Base-by-base conservation (phyloP, 2,329 filamentous ascomycete species). In the Calcarisporium arbuscula region DNA sequence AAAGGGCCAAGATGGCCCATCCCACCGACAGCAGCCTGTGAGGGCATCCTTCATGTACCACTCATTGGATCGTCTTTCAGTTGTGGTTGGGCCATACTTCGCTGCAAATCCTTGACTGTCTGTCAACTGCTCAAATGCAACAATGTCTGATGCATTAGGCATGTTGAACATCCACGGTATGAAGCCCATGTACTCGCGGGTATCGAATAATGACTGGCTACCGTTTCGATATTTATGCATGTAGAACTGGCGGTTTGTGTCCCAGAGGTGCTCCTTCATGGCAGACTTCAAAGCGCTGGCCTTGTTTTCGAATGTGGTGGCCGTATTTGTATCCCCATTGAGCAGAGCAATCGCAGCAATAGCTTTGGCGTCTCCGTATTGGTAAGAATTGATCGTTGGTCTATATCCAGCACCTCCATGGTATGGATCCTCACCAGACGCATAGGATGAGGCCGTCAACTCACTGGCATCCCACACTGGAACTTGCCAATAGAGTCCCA, bases 1-100 rank as follows among this genome's bases (percentile, higher is more conserved):
- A 40, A 57, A 68, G 4, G 64, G 64, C 64, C 64, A 68, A n/a
- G 58, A 62, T 40, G 61, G 60, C 2, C 64, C 64, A 34, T 67
- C 55, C 64, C 64, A 68, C 33, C 53, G 57, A 40, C 62, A 67
- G 36, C 62, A 46, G 9, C 32, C n/a, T n/a, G n/a, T 39, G 4
- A 40, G 36, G 2, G 42, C 40, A 18, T 48, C 36, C 33, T 49
- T 35, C 39, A 53, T 54, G 42, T 57, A 66, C 48, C 60, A 65
- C 5, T 53, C n/a, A n/a, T n/a, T 53, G 39, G 62, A 58, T 14
- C 53, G 51, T 32, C 57, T 54, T 47, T 65, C 64, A 4, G 64
- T 46, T 6, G 63, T 67, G 6, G 62, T 64, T 11, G 64, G 62
- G 1, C 61, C 62, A 32, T 56, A 67, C 3, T 51, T 45, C 2